Percentiles rank a stretch among this genome's conserved stretches.
Evolutionary conservation across 345 rosid species (phyloP).

Genomic region (Pugionium cornutum): DNA sequence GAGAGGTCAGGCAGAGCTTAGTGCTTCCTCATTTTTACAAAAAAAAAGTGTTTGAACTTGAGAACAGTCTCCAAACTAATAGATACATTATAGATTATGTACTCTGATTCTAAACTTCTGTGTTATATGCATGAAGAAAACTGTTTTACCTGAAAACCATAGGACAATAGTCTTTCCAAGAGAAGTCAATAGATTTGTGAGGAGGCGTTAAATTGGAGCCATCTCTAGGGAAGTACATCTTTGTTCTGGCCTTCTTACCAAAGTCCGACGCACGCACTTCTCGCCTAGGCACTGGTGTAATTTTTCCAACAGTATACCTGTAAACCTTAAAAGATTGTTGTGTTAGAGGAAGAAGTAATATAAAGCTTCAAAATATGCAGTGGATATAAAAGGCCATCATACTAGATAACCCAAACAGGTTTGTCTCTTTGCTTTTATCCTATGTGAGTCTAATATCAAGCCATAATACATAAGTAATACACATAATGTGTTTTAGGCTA

Average conservation of each 20-base stretch:
- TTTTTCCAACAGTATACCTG: slow-evolving; percentile 97
- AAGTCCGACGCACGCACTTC: slow-evolving; percentile 89
- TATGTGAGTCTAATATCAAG: slow-evolving; percentile 15
- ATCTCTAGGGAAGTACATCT: slow-evolving; percentile 81
- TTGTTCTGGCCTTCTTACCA: slow-evolving; percentile 88
- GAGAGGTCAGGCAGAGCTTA: slow-evolving; percentile 1
- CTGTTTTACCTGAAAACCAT: slow-evolving; percentile 89
- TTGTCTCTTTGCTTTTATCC: slow-evolving; percentile 3
- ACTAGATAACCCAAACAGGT: slow-evolving; percentile 8
- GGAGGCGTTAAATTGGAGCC: slow-evolving; percentile 95
- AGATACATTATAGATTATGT: background rate
- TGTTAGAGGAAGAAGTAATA: slow-evolving; percentile 8
- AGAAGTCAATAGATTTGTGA: slow-evolving; percentile 78
- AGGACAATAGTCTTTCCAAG: slow-evolving; percentile 97
- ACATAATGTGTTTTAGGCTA: slow-evolving; percentile 6
- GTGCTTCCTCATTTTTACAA: slow-evolving; percentile 1
- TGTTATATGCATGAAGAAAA: slow-evolving; percentile 21
- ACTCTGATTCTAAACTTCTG: slow-evolving; percentile 17
- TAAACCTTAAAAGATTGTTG: slow-evolving; percentile 42
- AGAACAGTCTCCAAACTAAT: background rate
- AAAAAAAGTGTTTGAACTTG: background rate
- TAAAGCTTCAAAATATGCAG: background rate
- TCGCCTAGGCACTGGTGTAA: slow-evolving; percentile 88
- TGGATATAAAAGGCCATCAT: slow-evolving; percentile 13
- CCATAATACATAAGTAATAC: slow-evolving; percentile 1